phyloP scores from a whole-genome alignment of 805 yeast species.

The Tetrapisispora phaffii region DNA sequence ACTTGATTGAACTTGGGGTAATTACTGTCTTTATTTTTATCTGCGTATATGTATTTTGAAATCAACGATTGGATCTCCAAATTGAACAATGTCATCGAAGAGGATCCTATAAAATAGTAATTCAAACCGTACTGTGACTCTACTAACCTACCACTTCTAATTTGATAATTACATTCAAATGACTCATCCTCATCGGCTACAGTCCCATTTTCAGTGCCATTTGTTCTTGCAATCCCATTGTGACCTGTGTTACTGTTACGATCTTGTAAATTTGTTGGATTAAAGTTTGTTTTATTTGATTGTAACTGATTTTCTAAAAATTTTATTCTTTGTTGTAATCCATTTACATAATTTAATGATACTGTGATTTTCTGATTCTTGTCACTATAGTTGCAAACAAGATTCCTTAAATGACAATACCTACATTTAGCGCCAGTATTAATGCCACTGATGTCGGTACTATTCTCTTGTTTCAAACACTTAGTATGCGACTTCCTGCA shows the following conservation, averaged over 20 bases:
- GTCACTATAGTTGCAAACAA: slow-evolving; percentile 60
- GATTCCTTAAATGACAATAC: slow-evolving; percentile 44
- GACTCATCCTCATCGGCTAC: slow-evolving; percentile 34
- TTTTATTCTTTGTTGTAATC: slow-evolving; percentile 37
- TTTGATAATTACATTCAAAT: slow-evolving; percentile 61
- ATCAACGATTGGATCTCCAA: slow-evolving; percentile 64
- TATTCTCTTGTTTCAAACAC: slow-evolving; percentile 51
- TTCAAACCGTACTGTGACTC: slow-evolving; percentile 64
- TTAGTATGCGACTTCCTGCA: slow-evolving; percentile 66
- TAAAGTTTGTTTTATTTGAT: background rate
- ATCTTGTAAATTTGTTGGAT: no score
- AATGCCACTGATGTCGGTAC: no score
- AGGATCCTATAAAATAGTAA: slow-evolving; percentile 65
- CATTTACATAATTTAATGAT: slow-evolving; percentile 57
- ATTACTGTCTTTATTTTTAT: background rate
- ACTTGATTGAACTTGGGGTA: background rate
- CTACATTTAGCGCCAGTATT: slow-evolving; percentile 38
- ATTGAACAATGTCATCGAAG: slow-evolving; percentile 75
- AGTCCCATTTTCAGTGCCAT: no score
- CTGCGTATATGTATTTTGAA: slow-evolving; percentile 27
- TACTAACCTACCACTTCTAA: slow-evolving; percentile 59
- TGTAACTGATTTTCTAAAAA: background rate
- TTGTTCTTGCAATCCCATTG: background rate
- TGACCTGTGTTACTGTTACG: no score
- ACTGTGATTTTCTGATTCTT: slow-evolving; percentile 66